Conservation (phyloP, 371 early-diverging fungal genomes). For the Mortierella sp. region DNA sequence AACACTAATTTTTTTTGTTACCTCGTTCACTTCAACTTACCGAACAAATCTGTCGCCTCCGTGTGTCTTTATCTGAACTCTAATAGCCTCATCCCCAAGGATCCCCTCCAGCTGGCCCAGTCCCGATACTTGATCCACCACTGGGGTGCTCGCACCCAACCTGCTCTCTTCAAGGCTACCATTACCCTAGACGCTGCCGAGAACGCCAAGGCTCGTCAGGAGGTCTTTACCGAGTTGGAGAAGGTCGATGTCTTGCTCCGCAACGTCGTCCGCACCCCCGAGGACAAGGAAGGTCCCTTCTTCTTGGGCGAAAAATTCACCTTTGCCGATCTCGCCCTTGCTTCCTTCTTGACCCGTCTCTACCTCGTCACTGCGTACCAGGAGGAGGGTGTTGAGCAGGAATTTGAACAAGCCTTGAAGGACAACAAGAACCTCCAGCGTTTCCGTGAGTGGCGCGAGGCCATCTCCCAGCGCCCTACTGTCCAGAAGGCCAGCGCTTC, state of each 20-base stretch:
- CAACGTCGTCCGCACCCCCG: slow-evolving; percentile 4
- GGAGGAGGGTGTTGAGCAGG: slow-evolving; percentile 40
- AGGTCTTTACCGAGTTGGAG: slow-evolving; percentile 33
- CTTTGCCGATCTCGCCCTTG: slow-evolving; percentile 70
- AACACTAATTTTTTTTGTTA: neutral
- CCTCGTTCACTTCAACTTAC: neutral
- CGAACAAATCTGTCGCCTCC: neutral
- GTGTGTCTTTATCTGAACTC: neutral
- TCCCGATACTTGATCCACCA: slow-evolving; percentile 71
- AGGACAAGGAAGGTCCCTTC: slow-evolving; percentile 67
- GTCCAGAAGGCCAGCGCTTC: slow-evolving; percentile 19
- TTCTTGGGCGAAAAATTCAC: slow-evolving; percentile 71
- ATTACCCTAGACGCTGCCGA: slow-evolving; percentile 53
- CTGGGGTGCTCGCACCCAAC: slow-evolving; percentile 34
- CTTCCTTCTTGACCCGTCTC: slow-evolving; percentile 61
- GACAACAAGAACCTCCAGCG: slow-evolving; percentile 21
- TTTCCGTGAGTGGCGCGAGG: slow-evolving; percentile 27
- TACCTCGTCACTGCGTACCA: slow-evolving; percentile 24
- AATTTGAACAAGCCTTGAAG: slow-evolving; percentile 40
- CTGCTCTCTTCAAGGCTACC: slow-evolving; percentile 47
- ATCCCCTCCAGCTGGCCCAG: slow-evolving; percentile 63
- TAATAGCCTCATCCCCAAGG: slow-evolving; percentile 59
- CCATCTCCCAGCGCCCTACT: slow-evolving; percentile 1
- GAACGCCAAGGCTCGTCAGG: slow-evolving; percentile 35
- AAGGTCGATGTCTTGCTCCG: slow-evolving; percentile 48